Conservation (phyloP, 441 rosid genomes). For the Pelargonium australe region DNA sequence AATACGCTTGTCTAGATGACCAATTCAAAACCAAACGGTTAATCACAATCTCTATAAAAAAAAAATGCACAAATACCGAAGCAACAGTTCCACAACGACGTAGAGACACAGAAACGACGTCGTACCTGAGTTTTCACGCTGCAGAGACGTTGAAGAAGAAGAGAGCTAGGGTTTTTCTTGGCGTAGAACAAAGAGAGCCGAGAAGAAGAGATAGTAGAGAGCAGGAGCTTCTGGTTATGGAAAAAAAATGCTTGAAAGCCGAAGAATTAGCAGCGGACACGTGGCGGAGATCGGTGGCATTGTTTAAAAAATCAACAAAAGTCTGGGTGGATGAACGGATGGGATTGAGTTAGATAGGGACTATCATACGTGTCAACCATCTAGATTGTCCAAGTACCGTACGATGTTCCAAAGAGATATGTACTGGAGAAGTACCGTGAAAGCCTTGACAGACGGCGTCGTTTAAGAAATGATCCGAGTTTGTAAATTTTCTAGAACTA, state of each 20-base stretch:
- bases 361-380: background rate
- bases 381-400: background rate
- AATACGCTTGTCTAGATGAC: slow-evolving; percentile 4
- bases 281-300: slow-evolving; percentile 27
- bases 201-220: background rate
- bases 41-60: background rate
- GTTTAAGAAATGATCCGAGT: background rate
- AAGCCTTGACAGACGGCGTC: background rate
- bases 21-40: background rate
- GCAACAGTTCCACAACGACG: background rate
- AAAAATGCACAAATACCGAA: background rate
- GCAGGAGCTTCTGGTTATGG: background rate
- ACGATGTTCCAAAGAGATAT: background rate
- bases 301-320: background rate
- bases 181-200: background rate
- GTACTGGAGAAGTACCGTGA: background rate
- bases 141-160: background rate
- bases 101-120: background rate
- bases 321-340: background rate
- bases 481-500: background rate
- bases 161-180: slow-evolving; percentile 3
- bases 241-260: background rate
- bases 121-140: background rate
- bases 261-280: slow-evolving; percentile 17
- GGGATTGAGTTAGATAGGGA: too few species aligned